Evolutionary conservation across 345 rosid species (phyloP), one percentile per base, ranked within the genome.

Genomic region (Ceriops tagal): DNA sequence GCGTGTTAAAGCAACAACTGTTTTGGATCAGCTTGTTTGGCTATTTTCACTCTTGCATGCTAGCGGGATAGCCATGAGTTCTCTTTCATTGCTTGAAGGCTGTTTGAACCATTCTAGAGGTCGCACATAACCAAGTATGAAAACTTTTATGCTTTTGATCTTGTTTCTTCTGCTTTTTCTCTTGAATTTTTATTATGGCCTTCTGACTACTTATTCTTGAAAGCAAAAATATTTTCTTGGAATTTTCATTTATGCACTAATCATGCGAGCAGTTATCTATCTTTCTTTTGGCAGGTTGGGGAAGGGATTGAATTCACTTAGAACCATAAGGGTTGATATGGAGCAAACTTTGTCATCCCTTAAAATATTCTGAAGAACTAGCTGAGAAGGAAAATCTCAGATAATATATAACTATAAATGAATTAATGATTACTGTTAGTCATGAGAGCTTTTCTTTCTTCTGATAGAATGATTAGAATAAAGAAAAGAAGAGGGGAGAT

Each of bases 21-120:
- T 72, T 93, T 30, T 30, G 78, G 85, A 93, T 86, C 89, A 91
- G 85, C 92, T 93, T 72, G 84, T 87, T 13, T 85, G 86, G 68
- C 96, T 91, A 68, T 93, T 93, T 82, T 96, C 87, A 0, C 92
- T 84, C 73, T 68, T 95, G 83, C 90, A 84, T 81, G 86, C 86
- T 97, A 91, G 67, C 99, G 91, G 81, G 99, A 93, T 80, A 88
- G 93, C 76, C 99, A 91, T 71, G 99, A 93, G 87, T 93, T 93
- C 72, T 76, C 89, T 93, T 71, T 91, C 99, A 77, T 82, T 93
- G 83, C 97, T 93, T 76, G 96, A 93, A 82, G 85, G 89, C 55
- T 87, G 96, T 74, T 77, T 91, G 39, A 83, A 82, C 71, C 84
- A 85, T 75, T 95, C 96, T 69, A 81, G 9, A 1, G 43, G 71